Percentiles rank a stretch among this genome's conserved stretches.
Conservation (phyloP, 106 monocot species). For the Xerophyta viscosa region DNA sequence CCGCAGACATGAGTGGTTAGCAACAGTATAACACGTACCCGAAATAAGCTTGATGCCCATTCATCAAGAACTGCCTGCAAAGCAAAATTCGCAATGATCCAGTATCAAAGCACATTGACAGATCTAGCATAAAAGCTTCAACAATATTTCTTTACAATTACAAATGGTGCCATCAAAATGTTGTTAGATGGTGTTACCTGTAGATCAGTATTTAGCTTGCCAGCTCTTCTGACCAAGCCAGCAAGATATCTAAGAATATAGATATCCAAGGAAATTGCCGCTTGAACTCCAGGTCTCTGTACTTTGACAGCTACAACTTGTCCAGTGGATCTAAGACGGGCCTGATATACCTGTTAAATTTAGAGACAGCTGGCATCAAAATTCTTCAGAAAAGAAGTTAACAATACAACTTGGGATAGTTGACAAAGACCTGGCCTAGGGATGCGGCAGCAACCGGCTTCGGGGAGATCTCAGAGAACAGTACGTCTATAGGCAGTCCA, state of each 20-base stretch:
- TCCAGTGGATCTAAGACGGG: constrained; percentile 58
- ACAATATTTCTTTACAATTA: no score
- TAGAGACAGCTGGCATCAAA: background rate
- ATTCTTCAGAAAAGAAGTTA: constrained; percentile 34
- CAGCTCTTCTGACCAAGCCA: constrained; percentile 59
- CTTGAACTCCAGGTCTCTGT: constrained; percentile 96
- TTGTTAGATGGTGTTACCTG: constrained; percentile 29
- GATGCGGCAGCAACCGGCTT: constrained; percentile 97
- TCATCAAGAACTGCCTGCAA: constrained; percentile 95
- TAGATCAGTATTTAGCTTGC: constrained; percentile 85
- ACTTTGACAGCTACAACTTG: constrained; percentile 96
- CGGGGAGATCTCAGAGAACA: constrained; percentile 91
- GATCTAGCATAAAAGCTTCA: background rate
- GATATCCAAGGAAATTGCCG: constrained; percentile 96
- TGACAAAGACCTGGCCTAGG: constrained; percentile 64
- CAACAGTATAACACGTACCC: constrained; percentile 68
- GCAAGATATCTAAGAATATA: constrained; percentile 85
- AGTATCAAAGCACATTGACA: constrained; percentile 10
- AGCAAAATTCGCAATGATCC: constrained; percentile 14
- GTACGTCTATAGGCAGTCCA: constrained; percentile 57
- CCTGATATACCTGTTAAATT: constrained; percentile 89
- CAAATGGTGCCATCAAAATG: background rate
- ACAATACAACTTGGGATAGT: background rate
- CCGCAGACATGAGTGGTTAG: no score
- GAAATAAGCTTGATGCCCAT: constrained; percentile 95